phyloP scores from a whole-genome alignment of 768 basidiomycete species.

The Russula ochroleuca region DNA sequence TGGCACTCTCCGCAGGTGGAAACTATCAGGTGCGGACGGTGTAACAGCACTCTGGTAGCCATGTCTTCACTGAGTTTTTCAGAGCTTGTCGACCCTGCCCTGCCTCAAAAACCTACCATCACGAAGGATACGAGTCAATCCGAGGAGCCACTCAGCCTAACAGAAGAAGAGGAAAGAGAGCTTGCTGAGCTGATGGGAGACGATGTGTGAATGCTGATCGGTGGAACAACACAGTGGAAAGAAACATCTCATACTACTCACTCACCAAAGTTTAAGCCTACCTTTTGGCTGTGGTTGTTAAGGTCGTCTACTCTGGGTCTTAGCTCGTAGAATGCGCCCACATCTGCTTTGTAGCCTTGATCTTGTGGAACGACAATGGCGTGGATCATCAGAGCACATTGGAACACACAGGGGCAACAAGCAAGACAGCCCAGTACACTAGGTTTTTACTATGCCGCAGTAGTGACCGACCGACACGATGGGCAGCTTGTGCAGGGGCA shows the following conservation, averaged over 20 bases:
- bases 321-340: constrained; percentile 30
- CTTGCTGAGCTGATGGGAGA: constrained; percentile 70
- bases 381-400: constrained; percentile 17
- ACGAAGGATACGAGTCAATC: neutral
- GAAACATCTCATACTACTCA: no score
- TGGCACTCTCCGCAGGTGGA: constrained; percentile 84
- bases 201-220: constrained; percentile 13
- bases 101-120: neutral
- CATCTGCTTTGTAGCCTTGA: constrained; percentile 85
- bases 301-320: no score
- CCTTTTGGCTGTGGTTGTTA: no score
- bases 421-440: no score
- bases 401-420: no score
- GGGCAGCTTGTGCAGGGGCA: no score
- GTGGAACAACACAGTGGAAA: neutral
- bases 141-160: constrained; percentile 41
- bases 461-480: no score
- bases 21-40: constrained; percentile 48
- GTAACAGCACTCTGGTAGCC: neutral
- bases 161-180: constrained; percentile 88
- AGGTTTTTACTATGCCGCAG: no score
- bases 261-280: no score
- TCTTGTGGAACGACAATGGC: constrained; percentile 41
- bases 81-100: constrained; percentile 13
- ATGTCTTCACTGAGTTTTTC: neutral